These are phyloP conservation scores for Pascua guehoae DNA, from an alignment of 1,284 basidiomycete species.

Conservation along the genomic window DNA sequence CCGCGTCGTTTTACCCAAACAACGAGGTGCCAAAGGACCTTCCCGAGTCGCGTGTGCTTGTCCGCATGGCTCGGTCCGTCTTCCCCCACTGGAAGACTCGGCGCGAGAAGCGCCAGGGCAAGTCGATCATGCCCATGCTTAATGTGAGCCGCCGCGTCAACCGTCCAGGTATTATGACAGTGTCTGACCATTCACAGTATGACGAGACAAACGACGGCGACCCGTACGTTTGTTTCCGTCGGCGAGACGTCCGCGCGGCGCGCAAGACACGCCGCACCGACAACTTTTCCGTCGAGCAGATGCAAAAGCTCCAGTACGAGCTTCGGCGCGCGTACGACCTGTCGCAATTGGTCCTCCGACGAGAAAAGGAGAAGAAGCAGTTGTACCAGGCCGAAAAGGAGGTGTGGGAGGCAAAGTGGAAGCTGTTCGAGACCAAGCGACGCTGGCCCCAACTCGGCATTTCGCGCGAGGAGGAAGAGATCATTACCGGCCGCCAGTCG, in stretches of 20 bases:
- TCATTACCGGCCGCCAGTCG: slow-evolving; percentile 53
- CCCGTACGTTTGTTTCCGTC: slow-evolving; percentile 96
- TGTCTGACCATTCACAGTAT: slow-evolving; percentile 37
- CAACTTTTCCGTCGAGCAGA: slow-evolving; percentile 79
- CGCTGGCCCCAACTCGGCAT: slow-evolving; percentile 65
- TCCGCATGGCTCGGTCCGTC: slow-evolving; percentile 63
- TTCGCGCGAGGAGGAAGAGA: slow-evolving; percentile 75
- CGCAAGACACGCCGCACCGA: slow-evolving; percentile 92
- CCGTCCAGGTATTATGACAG: no score
- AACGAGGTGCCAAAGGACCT: slow-evolving; percentile 62
- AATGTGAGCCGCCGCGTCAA: slow-evolving; percentile 48
- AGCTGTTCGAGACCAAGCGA: slow-evolving; percentile 73
- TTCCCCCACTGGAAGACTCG: slow-evolving; percentile 81
- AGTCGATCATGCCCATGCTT: slow-evolving; percentile 70
- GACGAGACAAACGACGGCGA: slow-evolving; percentile 94
- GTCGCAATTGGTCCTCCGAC: slow-evolving; percentile 62
- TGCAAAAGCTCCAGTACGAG: slow-evolving; percentile 74
- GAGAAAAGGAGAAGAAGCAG: slow-evolving; percentile 73
- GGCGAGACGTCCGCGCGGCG: slow-evolving; percentile 88
- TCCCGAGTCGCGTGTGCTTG: slow-evolving; percentile 57
- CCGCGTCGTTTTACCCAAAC: slow-evolving; percentile 60
- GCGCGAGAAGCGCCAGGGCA: slow-evolving; percentile 67
- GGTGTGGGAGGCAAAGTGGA: slow-evolving; percentile 75
- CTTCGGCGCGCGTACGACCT: slow-evolving; percentile 69
- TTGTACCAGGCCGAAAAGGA: slow-evolving; percentile 58